Conservation (phyloP, 2,329 filamentous ascomycete genomes). For the Trichoderma koningiopsis region DNA sequence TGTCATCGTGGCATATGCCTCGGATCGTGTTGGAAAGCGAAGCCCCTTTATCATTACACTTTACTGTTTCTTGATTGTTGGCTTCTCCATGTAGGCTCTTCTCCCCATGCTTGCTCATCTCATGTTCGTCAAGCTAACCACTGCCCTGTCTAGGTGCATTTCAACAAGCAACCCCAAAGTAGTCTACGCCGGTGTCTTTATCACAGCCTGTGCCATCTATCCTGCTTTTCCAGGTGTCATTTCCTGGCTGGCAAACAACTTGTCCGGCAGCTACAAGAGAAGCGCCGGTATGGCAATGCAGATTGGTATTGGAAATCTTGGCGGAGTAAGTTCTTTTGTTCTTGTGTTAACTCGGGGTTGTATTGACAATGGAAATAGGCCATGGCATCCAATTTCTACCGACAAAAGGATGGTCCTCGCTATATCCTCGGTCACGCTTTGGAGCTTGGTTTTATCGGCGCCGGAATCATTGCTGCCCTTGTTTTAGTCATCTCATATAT, state of each 20-base stretch:
- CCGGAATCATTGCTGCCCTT: constrained; percentile 49
- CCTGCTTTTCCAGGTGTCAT: constrained; percentile 78
- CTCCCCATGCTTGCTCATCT: no score
- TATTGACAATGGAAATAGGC: constrained; percentile 42
- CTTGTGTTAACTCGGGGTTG: background rate
- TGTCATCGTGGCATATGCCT: constrained; percentile 55
- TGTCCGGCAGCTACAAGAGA: constrained; percentile 67
- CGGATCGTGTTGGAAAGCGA: constrained; percentile 56
- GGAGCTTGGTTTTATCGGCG: constrained; percentile 52
- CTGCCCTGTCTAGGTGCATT: constrained; percentile 53
- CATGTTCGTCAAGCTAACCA: background rate
- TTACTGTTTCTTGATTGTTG: constrained; percentile 54
- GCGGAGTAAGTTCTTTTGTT: constrained; percentile 43
- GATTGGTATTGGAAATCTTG: constrained; percentile 62
- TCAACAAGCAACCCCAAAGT: constrained; percentile 59
- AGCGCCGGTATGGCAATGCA: constrained; percentile 66
- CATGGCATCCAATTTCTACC: constrained; percentile 73
- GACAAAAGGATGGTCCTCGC: constrained; percentile 50
- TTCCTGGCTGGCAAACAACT: constrained; percentile 77
- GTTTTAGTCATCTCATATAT: constrained; percentile 44
- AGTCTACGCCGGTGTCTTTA: constrained; percentile 74
- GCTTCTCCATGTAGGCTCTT: constrained; percentile 53
- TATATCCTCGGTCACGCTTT: constrained; percentile 54
- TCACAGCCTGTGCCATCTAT: constrained; percentile 78
- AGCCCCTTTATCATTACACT: constrained; percentile 59